These are phyloP conservation scores for Colletotrichum agaves DNA, from an alignment of 2,329 filamentous ascomycete genomes.

Conservation along the genomic window DNA sequence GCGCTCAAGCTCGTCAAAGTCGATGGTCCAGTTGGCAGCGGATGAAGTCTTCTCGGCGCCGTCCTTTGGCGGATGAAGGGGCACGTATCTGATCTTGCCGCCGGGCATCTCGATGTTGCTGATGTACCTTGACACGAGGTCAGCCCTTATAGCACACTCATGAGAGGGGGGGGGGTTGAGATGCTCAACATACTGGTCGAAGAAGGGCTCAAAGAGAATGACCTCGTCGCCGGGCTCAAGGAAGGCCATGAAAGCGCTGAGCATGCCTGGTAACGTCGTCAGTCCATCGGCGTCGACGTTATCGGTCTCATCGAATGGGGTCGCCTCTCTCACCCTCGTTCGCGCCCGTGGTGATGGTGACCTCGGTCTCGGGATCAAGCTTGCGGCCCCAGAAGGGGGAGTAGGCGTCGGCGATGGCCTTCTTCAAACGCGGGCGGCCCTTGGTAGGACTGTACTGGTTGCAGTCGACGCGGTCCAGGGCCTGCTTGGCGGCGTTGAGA, in stretches of 20 bases:
- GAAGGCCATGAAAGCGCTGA: slow-evolving; percentile 98
- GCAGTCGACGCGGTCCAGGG: slow-evolving; percentile 91
- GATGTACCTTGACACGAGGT: slow-evolving; percentile 72
- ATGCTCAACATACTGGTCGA: slow-evolving; percentile 77
- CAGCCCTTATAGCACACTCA: neutral
- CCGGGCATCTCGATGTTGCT: slow-evolving; percentile 99
- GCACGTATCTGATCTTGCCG: slow-evolving; percentile 93
- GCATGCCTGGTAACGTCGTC: slow-evolving; percentile 71
- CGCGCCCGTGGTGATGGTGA: slow-evolving; percentile 92
- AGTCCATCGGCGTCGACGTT: neutral
- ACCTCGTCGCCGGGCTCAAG: slow-evolving; percentile 95
- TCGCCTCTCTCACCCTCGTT: slow-evolving; percentile 70
- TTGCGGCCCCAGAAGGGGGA: slow-evolving; percentile 85
- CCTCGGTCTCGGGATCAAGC: slow-evolving; percentile 89
- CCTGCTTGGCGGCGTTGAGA: slow-evolving; percentile 88
- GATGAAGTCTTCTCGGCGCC: slow-evolving; percentile 84
- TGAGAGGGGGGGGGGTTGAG: no score
- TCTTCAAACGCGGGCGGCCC: slow-evolving; percentile 88
- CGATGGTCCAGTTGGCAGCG: slow-evolving; percentile 87
- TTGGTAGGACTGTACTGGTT: slow-evolving; percentile 99
- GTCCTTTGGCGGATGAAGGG: slow-evolving; percentile 87
- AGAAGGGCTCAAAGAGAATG: slow-evolving; percentile 98
- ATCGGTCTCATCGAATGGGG: slow-evolving; percentile 43
- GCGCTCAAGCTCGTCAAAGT: slow-evolving; percentile 83
- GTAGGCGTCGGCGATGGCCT: slow-evolving; percentile 94